These are phyloP conservation scores for Syzygium grande DNA, from an alignment of 345 rosid genomes.

Conservation along the genomic window DNA sequence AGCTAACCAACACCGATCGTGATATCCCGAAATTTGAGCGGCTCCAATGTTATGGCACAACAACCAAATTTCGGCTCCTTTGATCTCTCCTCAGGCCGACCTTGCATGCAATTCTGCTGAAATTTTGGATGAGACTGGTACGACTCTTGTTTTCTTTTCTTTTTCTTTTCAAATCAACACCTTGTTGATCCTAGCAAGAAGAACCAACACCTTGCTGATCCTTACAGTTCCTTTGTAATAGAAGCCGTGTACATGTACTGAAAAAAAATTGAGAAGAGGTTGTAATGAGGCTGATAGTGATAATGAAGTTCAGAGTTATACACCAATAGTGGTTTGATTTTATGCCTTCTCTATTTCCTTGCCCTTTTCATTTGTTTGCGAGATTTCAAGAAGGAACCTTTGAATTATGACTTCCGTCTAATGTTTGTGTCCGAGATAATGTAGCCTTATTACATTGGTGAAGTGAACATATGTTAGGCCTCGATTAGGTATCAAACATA, in stretches of 20 bases:
- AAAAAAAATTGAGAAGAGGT: background rate
- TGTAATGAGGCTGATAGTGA: background rate
- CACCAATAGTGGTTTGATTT: background rate
- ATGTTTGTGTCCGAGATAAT: background rate
- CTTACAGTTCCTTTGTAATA: background rate
- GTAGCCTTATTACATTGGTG: background rate
- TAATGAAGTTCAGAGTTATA: background rate
- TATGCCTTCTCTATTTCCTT: background rate
- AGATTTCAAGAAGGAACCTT: background rate
- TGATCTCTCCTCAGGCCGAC: background rate
- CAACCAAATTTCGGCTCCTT: background rate
- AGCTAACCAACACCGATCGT: background rate
- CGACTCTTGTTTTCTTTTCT: background rate
- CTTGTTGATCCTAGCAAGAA: background rate
- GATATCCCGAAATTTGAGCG: background rate
- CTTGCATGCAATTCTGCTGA: background rate
- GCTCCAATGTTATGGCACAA: background rate
- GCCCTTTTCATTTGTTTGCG: background rate
- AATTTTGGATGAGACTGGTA: background rate
- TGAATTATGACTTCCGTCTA: background rate
- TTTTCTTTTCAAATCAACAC: background rate
- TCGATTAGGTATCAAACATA: background rate
- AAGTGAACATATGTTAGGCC: background rate
- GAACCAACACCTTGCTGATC: background rate
- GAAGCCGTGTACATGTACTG: background rate